Percentiles rank a stretch among this genome's conserved stretches.
phyloP scores from a whole-genome alignment of 495 filamentous ascomycete genomes.

The Aspergillus asperescens region DNA sequence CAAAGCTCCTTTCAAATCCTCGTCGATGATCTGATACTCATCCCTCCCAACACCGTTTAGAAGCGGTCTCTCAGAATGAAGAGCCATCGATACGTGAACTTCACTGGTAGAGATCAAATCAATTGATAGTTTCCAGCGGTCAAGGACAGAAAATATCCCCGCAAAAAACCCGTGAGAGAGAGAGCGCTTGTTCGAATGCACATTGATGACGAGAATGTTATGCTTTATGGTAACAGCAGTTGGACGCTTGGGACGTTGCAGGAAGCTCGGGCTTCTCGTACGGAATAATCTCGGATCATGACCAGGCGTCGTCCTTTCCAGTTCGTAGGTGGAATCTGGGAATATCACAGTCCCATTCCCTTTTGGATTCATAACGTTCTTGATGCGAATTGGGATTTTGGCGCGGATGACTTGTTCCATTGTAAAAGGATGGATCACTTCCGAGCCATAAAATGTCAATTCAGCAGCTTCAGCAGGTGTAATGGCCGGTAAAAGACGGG shows the following conservation, averaged over 20 bases:
- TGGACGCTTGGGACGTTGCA: constrained; percentile 59
- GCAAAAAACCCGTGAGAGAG: constrained; percentile 89
- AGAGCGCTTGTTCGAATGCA: constrained; percentile 87
- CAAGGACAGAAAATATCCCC: constrained; percentile 80
- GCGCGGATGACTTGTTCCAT: constrained; percentile 98
- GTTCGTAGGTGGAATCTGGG: constrained; percentile 42
- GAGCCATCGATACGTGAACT: constrained; percentile 91
- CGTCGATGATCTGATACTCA: constrained; percentile 58
- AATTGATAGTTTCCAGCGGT: constrained; percentile 72
- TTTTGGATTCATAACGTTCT: constrained; percentile 94
- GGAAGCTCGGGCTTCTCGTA: constrained; percentile 43
- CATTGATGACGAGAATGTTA: constrained; percentile 86
- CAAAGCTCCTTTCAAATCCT: constrained; percentile 60
- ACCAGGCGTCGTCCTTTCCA: constrained; percentile 42
- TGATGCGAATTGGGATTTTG: constrained; percentile 89
- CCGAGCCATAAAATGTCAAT: constrained; percentile 87
- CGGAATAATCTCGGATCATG: constrained; percentile 45
- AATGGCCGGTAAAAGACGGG: constrained; percentile 67
- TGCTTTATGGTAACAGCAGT: constrained; percentile 96
- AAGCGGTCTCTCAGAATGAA: constrained; percentile 62
- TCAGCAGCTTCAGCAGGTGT: constrained; percentile 86
- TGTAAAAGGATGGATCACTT: constrained; percentile 96
- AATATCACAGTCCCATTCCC: constrained; percentile 85
- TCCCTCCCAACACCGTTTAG: constrained; percentile 53
- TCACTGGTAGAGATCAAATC: constrained; percentile 92